A percentile compares a stretch with the other conserved stretches of the same genome.
phyloP scores from a whole-genome alignment of 1,139 yeast genomes.

The Hansenula sp. region DNA sequence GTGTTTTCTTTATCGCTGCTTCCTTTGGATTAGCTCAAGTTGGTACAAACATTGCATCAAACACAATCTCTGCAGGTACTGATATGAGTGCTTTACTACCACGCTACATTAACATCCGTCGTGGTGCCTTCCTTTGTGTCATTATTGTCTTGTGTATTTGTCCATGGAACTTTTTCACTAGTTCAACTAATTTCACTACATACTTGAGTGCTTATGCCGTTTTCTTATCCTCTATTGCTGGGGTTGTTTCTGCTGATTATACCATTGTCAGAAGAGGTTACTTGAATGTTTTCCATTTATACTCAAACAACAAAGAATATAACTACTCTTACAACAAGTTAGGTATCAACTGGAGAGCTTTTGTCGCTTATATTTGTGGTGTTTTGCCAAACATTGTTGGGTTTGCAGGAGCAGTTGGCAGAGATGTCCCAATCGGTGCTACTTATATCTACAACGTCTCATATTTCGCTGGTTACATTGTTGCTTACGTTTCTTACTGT shows the following conservation, averaged over 20 bases:
- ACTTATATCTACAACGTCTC: slow-evolving; percentile 65
- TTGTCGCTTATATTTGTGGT: slow-evolving; percentile 67
- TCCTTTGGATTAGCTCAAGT: slow-evolving; percentile 32
- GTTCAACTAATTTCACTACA: slow-evolving; percentile 61
- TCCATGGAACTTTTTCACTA: slow-evolving; percentile 34
- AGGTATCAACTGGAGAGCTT: slow-evolving; percentile 84
- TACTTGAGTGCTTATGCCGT: slow-evolving; percentile 84
- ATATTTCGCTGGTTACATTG: slow-evolving; percentile 70
- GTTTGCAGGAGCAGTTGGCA: slow-evolving; percentile 77
- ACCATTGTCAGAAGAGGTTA: slow-evolving; percentile 73
- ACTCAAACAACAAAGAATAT: slow-evolving; percentile 36
- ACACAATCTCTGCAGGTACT: slow-evolving; percentile 26
- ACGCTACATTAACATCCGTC: slow-evolving; percentile 28
- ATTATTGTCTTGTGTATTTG: slow-evolving; percentile 25
- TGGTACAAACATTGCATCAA: slow-evolving; percentile 30
- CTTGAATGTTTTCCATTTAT: slow-evolving; percentile 61
- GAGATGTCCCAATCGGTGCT: slow-evolving; percentile 76
- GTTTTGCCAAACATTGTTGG: slow-evolving; percentile 84
- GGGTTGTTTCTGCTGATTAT: slow-evolving; percentile 77
- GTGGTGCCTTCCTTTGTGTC: slow-evolving; percentile 25
- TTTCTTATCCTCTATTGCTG: slow-evolving; percentile 83
- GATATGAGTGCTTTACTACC: slow-evolving; percentile 30
- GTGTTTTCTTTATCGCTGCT: slow-evolving; percentile 29
- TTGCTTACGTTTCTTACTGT: slow-evolving; percentile 50
- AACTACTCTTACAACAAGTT: slow-evolving; percentile 57